phyloP scores from a whole-genome alignment of 768 basidiomycete genomes.

The Mycena floridula region DNA sequence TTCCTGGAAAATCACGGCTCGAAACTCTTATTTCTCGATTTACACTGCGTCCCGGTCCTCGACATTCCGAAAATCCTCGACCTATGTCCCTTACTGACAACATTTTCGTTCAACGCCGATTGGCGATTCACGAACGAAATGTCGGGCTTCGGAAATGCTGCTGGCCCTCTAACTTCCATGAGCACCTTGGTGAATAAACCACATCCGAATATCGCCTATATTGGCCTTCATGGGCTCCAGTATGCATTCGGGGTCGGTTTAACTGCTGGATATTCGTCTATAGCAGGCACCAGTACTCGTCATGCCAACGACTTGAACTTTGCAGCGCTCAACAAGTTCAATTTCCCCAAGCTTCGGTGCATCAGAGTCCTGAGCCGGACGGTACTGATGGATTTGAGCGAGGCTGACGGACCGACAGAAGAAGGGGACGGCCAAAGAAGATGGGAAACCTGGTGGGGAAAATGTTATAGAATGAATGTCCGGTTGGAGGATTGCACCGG shows the following conservation, averaged over 20 bases:
- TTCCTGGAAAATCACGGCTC: slow-evolving; percentile 59
- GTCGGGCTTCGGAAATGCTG: background rate
- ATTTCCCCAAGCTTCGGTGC: slow-evolving; percentile 57
- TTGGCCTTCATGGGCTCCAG: slow-evolving; percentile 65
- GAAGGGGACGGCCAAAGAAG: slow-evolving; percentile 33
- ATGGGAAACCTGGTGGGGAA: slow-evolving; percentile 69
- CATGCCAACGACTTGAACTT: slow-evolving; percentile 66
- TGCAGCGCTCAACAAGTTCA: slow-evolving; percentile 39
- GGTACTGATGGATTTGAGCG: slow-evolving; percentile 53
- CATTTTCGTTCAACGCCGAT: slow-evolving; percentile 71
- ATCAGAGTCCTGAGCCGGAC: slow-evolving; percentile 53
- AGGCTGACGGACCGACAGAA: slow-evolving; percentile 40
- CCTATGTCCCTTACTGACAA: slow-evolving; percentile 53
- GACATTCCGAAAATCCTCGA: slow-evolving; percentile 57
- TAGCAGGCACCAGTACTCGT: slow-evolving; percentile 37
- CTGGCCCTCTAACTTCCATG: slow-evolving; percentile 12
- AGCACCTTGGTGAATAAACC: slow-evolving; percentile 28
- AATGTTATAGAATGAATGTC: slow-evolving; percentile 41
- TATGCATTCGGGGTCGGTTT: slow-evolving; percentile 65
- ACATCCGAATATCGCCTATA: slow-evolving; percentile 48
- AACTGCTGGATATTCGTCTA: slow-evolving; percentile 33
- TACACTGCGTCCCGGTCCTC: slow-evolving; percentile 53
- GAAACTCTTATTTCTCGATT: slow-evolving; percentile 56
- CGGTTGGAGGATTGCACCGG: slow-evolving; percentile 77
- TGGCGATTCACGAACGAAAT: slow-evolving; percentile 42